Base-by-base conservation (phyloP, 2,329 filamentous ascomycete species). In the Proliferodiscus dingleyae region DNA sequence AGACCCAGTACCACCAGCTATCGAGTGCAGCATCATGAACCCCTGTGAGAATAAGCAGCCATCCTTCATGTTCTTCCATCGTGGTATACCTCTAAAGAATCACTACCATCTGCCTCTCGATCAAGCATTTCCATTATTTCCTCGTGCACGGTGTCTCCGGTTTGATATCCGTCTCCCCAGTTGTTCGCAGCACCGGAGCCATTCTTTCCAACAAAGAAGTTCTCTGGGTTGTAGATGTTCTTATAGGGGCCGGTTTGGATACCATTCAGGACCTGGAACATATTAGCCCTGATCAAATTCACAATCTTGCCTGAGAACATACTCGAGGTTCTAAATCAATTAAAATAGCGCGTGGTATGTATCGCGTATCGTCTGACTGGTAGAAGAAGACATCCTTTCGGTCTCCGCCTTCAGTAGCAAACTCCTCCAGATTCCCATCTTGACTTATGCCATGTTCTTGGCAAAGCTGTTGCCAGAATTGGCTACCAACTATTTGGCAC, bases 121-220 rank as follows among this genome's bases (percentile, higher is more conserved):
- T 98, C 93, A 61, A 98, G 95, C 89, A 98, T 98, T 66, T 98
- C 94, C 77, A 98, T 88, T 45, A 98, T 89, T 65, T 98, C 93
- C 67, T 98, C 93, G 59, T 91, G 89, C 16, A 98, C 89, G 36
- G 78, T 75, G 66, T 96, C 90, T 57, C 90, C 93, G 43, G 88
- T 90, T 56, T 93, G 83, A 69, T 98, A 98, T 37, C 93, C 93
- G 62, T 93, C 87, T 50, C 90, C 93, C 93, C 93, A 98, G 67
- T 97, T 98, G 69, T 98, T 98, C 37, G 89, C 93, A 5, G 93
- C 93, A 37, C 93, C 93, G 45, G 88, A 82, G 47, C 93, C 93
- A 69, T 91, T 86, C 66, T 95, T 94, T 60, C 91, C 89, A 43
- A 97, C 81, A 66, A 94, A 98, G 71, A 97, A 96, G 73, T 98